Conservation (phyloP, 73 alveolate genomes). For the Tetrahymena borealis region DNA sequence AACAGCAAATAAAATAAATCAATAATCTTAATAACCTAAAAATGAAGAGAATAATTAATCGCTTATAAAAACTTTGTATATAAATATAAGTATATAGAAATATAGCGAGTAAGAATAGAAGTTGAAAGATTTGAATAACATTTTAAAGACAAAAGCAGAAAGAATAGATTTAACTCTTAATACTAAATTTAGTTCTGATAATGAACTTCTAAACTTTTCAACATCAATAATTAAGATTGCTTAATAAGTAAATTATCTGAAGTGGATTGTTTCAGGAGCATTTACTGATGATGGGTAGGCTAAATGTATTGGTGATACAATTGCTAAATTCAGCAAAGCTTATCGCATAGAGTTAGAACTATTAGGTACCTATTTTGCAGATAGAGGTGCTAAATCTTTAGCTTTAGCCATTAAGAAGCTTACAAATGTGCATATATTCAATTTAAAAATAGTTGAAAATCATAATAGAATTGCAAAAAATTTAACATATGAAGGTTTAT, state of each 20-base stretch:
- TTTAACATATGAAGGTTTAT: neutral
- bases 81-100: neutral
- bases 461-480: neutral
- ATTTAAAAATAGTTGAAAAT: neutral
- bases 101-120: neutral
- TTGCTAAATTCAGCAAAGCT: neutral
- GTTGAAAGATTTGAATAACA: neutral
- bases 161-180: neutral
- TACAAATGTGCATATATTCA: neutral
- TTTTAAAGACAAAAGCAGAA: neutral
- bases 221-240: neutral
- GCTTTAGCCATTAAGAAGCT: neutral
- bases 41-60: neutral
- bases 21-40: neutral
- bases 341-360: neutral
- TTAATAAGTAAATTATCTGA: neutral
- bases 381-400: neutral
- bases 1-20: too few species aligned
- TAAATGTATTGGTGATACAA: neutral
- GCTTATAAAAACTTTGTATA: neutral
- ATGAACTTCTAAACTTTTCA: neutral
- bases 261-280: neutral
- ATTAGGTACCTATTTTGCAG: neutral
- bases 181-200: neutral
- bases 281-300: neutral